Base-by-base conservation (phyloP, 805 yeast genomes). In the Hanseniaspora thailandica region DNA sequence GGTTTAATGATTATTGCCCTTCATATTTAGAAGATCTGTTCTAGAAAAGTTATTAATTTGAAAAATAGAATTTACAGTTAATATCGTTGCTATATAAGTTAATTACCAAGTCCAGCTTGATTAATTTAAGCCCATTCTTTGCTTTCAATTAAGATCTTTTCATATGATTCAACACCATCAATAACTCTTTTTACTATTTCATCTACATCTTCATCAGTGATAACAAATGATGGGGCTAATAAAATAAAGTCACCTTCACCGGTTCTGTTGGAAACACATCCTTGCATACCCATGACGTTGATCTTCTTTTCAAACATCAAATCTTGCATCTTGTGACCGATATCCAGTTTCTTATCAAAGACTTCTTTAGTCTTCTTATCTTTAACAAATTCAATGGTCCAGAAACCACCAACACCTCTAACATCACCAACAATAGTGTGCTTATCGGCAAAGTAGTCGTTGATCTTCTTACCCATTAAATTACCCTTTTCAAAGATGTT, bases 331-430 rank as follows among this genome's bases (percentile, higher is more conserved):
- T 62, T 59, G 52, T 67, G 63, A 35, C 72, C 76, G 39, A 73
- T 63, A 46, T 67, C 64, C 34, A 66, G 54, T n/a, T 62, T 60
- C 34, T 67, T 62, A 25, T 67, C 70, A 56, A 76, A 76, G 10
- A 73, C 67, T 61, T 75, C 76, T 59, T 76, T 78, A 20, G 82
- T 73, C n/a, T 60, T 63, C 56, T 70, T 74, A 60, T 79, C 72
- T 59, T 76, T 71, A 55, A 78, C 82, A 49, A 77, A 68, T 64
- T 80, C 84, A 47, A 80, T 60, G 4, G 78, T 68, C 74, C 81
- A 71, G 64, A 80, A 80, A 38, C 77, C 75, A 56, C 84, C 84
- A 55, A 76, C 67, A 54, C 85, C 85, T 65, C 85, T 72, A 43
- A 80, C 73, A 58, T 80, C 80, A 55, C 82, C 84, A 20, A 71